Base-by-base conservation (phyloP, 306 rosid species). In the Prunus dulcis region DNA sequence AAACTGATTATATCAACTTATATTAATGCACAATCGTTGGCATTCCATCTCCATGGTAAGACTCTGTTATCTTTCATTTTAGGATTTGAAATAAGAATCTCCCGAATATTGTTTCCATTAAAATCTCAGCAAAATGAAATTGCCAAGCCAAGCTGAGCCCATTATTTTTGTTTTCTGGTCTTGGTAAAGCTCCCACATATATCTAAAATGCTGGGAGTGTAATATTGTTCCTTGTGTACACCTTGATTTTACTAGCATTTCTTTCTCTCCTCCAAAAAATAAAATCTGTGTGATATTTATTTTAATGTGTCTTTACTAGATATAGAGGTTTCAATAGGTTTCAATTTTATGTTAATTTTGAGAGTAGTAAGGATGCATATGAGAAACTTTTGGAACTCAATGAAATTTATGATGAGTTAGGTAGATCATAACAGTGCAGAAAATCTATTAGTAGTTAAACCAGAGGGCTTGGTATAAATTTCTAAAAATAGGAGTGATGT, bases 1-100 rank as follows among this genome's bases (percentile, higher is more conserved):
- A 92, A 87, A 55, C 79, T 87, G 76, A 69, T 92, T 60, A 76
- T 92, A 82, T 90, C 92, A 3, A 87, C 82, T 74, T 92, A 71
- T 79, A 62, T 88, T 82, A 87, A 86, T 82, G 96, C 92, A n/a
- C 79, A 79, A 12, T 87, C 93, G 20, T 77, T 92, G 90, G 89
- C 89, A 82, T 73, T 84, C 49, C 80, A 80, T 88, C 88, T 92
- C 68, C 92, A 80, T 27, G 96, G 96, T 90, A 88, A 82, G 83
- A 73, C 67, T 64, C 53, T 41, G 9, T 23, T 32, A 32, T 32
- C 38, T 76, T 49, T 46, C 15, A 3, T 7, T 76, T 78, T 20
- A 30, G 25, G 32, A 73, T 53, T 49, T 32, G 51, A 55, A 30
- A 53, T 71, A 12, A 53, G 64, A 55, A 70, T 70, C 13, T 64